Evolutionary conservation across 75 land plant genomes (phyloP), one percentile per base, ranked within the genome.

Genomic region (Pseudotsuga menziesii): DNA sequence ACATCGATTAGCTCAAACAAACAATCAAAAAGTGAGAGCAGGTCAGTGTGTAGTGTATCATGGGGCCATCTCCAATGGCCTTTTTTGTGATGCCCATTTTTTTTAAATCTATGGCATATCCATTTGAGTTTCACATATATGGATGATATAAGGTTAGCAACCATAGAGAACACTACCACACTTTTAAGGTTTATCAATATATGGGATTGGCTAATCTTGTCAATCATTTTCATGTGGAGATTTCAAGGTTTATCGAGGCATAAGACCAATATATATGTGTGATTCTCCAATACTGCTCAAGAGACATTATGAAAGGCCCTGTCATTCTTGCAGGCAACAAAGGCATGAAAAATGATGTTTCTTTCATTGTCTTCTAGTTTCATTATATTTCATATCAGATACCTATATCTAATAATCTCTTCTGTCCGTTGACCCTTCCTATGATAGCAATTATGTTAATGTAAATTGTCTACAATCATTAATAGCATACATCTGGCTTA

Each of bases 221-320:
- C 32, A 29, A 29, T 29, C 0, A 29, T 29, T 29, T 29, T 29
- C 32, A 0, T 29, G 32, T 29, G 32, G 32, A 29, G 32, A 29
- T 29, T 29, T 29, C 32, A 29, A 29, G 32, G 32, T 29, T 29
- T 29, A 29, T 29, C 32, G 1, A 29, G 32, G 32, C 1, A 1
- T 29, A 29, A 76, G 83, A 76, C 94, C 99, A 7, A 88, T 92
- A 75, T 77, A 72, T 64, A 91, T 94, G 89, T 94, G 89, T 55
- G 85, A 61, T 94, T 96, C 79, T 85, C 93, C 4, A 81, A 90
- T 82, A 94, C 94, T 87, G 97, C 88, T 14, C 95, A 94, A 66
- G 97, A 92, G 64, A 94, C 99, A 5, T 96, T 96, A 75, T 81
- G 81, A 19, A 73, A 85, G 77, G 99, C 99, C 14, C 62, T 94